Evolutionary conservation across 73 alveolate genomes (phyloP).

Genomic region (Paramecium biaurelia): DNA sequence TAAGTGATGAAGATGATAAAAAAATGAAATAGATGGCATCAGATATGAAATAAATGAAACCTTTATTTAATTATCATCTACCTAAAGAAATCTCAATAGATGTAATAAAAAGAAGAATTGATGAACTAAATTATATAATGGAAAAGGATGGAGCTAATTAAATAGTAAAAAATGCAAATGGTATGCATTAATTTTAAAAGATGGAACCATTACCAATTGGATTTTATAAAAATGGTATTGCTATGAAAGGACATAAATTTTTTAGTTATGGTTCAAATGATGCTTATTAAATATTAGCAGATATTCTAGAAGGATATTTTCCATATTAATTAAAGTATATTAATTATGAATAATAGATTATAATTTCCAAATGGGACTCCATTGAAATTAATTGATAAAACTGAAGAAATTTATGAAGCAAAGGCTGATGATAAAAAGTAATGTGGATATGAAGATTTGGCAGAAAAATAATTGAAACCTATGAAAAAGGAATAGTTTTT

Average conservation of each 20-base stretch:
- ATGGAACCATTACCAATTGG: conserved; percentile 73
- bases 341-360: conserved; percentile 19
- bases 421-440: conserved; percentile 39
- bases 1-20: conserved; percentile 60
- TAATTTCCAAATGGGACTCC: conserved; percentile 95
- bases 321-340: conserved; percentile 85
- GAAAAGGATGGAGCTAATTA: conserved; percentile 78
- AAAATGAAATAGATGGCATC: conserved; percentile 55
- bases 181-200: conserved; percentile 85
- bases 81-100: conserved; percentile 90
- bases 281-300: conserved; percentile 61
- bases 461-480: conserved; percentile 50
- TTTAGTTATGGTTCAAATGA: conserved; percentile 61
- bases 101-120: conserved; percentile 87
- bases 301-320: conserved; percentile 89
- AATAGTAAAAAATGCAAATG: conserved; percentile 84
- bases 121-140: conserved; percentile 87
- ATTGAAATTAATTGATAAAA: conserved; percentile 80
- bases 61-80: conserved; percentile 66
- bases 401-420: conserved; percentile 63
- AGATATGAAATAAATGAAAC: conserved; percentile 55
- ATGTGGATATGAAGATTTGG: conserved; percentile 25
- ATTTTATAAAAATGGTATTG: conserved; percentile 60
- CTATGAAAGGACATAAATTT: conserved; percentile 56
- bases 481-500: conserved; percentile 69